Evolutionary conservation across 2,329 filamentous ascomycete species (phyloP).

Genomic region (Aspergillus terreus): DNA sequence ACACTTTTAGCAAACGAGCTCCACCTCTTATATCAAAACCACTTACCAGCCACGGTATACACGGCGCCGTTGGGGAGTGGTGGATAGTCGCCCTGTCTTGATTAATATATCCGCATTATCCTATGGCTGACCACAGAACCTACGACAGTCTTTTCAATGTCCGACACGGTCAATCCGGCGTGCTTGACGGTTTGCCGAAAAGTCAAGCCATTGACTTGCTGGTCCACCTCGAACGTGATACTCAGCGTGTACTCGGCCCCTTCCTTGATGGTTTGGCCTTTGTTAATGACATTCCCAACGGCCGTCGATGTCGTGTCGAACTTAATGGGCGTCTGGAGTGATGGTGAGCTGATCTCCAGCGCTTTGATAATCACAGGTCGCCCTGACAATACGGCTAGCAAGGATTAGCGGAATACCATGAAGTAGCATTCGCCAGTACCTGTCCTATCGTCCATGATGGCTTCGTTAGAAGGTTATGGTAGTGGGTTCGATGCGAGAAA

Average conservation of each 20-base stretch:
- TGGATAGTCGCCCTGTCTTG: neutral
- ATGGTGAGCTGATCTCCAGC: neutral
- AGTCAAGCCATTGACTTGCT: neutral
- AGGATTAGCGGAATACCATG: neutral
- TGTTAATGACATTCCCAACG: neutral
- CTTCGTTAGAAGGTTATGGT: too few relatives aligned
- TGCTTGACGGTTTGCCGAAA: neutral
- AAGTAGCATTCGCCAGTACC: neutral
- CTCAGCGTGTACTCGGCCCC: neutral
- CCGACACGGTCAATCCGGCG: neutral
- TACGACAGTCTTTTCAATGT: neutral
- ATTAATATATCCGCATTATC: neutral
- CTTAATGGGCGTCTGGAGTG: neutral
- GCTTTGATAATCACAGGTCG: neutral
- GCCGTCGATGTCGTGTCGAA: neutral
- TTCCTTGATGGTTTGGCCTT: neutral
- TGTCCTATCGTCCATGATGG: neutral
- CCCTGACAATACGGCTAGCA: neutral
- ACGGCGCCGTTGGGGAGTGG: neutral
- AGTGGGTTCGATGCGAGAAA: too few relatives aligned
- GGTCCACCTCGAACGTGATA: neutral
- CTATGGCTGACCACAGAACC: neutral
- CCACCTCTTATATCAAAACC: neutral
- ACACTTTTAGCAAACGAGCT: neutral
- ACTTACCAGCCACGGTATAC: neutral